Base-by-base conservation (phyloP, 2,329 filamentous ascomycete species). In the Aureobasidium sp. region DNA sequence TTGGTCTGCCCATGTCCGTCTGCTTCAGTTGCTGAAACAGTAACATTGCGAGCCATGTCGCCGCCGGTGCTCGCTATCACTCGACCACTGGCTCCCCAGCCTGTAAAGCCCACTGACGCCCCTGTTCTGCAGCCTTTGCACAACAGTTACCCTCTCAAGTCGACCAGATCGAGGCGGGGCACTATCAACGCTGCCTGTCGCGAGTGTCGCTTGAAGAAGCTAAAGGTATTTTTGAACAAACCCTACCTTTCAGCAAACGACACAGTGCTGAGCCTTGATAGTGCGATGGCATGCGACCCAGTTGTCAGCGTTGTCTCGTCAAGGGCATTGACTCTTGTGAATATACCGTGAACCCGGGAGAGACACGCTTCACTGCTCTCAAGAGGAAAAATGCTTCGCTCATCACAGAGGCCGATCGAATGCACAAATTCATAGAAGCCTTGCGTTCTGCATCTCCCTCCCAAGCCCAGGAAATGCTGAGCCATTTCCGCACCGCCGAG, bases 351-450 rank as follows among this genome's bases (percentile, higher is more conserved):
- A 48, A 52, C 17, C 47, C 58, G 2, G 58, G 58, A 14, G 58
- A 61, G 44, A 61, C 58, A 14, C 58, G 58, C n/a, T 61, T 52
- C n/a, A 61, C 47, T 37, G 49, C 47, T 25, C 5, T 61, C 12
- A 61, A 61, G 15, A 61, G 58, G 20, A 62, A 57, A n/a, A 62
- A 62, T 49, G 60, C 42, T 17, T 39, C 25, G n/a, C 49, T 62
- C 7, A 34, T 36, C 2, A 56, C 47, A 11, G 60, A 62, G 27
- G 20, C 48, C 9, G 60, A 62, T 27, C 42, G 47, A 12, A 48
- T 62, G 60, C 39, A 41, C 1, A 41, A 41, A 12, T 49, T 62
- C 14, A 41, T 62, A 29, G 15, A 39, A 8, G 36, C 51, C n/a
- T 15, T 62, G 39, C 49, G 48, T 14, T 20, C 60, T 17, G 42